A percentile compares a stretch with the other conserved stretches of the same genome.
Evolutionary conservation across 2,329 filamentous ascomycete genomes (phyloP).

Genomic region (Cladophialophora carrionii): DNA sequence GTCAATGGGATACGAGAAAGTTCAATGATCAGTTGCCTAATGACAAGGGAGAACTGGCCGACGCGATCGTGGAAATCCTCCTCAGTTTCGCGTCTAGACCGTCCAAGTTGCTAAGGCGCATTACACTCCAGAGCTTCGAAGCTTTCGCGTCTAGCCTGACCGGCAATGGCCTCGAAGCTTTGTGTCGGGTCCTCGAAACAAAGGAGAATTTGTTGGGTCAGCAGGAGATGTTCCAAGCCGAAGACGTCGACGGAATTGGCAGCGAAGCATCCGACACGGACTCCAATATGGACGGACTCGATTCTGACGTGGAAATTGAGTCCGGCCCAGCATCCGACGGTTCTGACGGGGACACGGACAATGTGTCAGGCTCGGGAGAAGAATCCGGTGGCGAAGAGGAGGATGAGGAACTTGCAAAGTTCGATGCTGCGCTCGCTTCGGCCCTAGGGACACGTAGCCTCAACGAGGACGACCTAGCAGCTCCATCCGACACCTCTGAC

Average conservation of each 20-base stretch:
- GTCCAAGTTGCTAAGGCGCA: slow-evolving; percentile 80
- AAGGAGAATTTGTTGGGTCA: slow-evolving; percentile 83
- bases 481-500: slow-evolving; percentile 59
- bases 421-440: slow-evolving; percentile 76
- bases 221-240: slow-evolving; percentile 78
- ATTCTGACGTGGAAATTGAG: slow-evolving; percentile 49
- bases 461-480: slow-evolving; percentile 60
- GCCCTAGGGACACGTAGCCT: slow-evolving; percentile 71
- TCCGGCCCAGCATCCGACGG: slow-evolving; percentile 38
- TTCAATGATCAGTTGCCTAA: slow-evolving; percentile 37
- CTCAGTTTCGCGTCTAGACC: slow-evolving; percentile 87
- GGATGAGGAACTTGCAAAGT: slow-evolving; percentile 59
- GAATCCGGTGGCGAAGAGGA: slow-evolving; percentile 50
- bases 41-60: slow-evolving; percentile 54
- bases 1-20: slow-evolving; percentile 41
- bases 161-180: slow-evolving; percentile 68
- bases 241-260: slow-evolving; percentile 62
- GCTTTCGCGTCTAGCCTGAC: slow-evolving; percentile 78
- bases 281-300: slow-evolving; percentile 46
- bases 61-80: slow-evolving; percentile 81
- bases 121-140: slow-evolving; percentile 85
- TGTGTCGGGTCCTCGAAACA: slow-evolving; percentile 68
- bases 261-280: slow-evolving; percentile 50
- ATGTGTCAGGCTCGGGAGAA: slow-evolving; percentile 30
- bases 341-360: slow-evolving; percentile 46